These are phyloP conservation scores for Epichloe gansuensis DNA, from an alignment of 2,329 filamentous ascomycete species.

Conservation along the genomic window DNA sequence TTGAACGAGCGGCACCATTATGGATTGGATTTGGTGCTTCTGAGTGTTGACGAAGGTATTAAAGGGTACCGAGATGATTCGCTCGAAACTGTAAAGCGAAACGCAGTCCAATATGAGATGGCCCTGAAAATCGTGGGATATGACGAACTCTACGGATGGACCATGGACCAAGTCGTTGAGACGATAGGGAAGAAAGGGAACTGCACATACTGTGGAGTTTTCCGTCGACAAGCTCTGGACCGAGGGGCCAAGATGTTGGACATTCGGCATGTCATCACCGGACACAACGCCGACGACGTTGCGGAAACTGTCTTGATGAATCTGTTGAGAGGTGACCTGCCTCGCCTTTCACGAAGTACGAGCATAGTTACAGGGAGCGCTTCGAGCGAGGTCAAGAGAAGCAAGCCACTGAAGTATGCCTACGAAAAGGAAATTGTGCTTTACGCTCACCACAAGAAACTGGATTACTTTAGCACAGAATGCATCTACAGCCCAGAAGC, in stretches of 20 bases:
- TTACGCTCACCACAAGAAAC: conserved; percentile 90
- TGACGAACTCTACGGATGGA: conserved; percentile 92
- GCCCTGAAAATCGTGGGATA: conserved; percentile 87
- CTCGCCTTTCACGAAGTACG: conserved; percentile 76
- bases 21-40: conserved; percentile 69
- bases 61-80: conserved; percentile 94
- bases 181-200: conserved; percentile 97
- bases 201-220: conserved; percentile 97
- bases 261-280: conserved; percentile 90
- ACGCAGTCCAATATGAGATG: conserved; percentile 84
- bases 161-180: conserved; percentile 96
- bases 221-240: conserved; percentile 85
- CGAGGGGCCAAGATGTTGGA: conserved; percentile 77
- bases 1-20: conserved; percentile 85
- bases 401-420: conserved; percentile 94
- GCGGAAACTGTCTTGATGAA: conserved; percentile 99
- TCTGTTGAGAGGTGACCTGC: conserved; percentile 76
- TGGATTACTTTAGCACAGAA: conserved; percentile 97
- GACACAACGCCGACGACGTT: conserved; percentile 94
- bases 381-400: conserved; percentile 81
- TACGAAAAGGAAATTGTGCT: conserved; percentile 99
- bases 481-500: conserved; percentile 98
- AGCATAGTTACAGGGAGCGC: conserved; percentile 73
- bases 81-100: conserved; percentile 90
- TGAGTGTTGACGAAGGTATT: conserved; percentile 96